Conservation (phyloP, 2,329 filamentous ascomycete species). For the Nigrospora sphaerica region DNA sequence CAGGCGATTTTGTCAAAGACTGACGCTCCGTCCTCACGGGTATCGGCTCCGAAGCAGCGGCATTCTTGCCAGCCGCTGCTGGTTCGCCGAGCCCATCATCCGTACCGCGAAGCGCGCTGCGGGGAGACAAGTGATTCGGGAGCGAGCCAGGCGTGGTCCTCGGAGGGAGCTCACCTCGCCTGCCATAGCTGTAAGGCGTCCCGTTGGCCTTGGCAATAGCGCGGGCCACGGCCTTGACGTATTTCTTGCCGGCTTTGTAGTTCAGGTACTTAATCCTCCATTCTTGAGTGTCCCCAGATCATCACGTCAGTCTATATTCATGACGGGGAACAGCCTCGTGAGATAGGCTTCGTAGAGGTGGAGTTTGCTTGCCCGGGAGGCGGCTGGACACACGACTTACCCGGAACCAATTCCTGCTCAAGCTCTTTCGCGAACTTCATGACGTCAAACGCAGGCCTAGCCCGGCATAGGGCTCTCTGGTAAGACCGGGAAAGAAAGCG, state of each 20-base stretch:
- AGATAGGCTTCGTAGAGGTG: no score
- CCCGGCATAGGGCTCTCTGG: background rate
- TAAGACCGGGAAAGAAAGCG: background rate
- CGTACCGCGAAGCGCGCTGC: background rate
- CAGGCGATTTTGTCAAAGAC: constrained; percentile 28
- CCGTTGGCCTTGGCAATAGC: constrained; percentile 59
- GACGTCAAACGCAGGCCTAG: constrained; percentile 19
- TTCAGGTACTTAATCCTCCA: constrained; percentile 92
- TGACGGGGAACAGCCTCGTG: no score
- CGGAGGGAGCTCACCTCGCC: constrained; percentile 22
- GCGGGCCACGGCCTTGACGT: constrained; percentile 73
- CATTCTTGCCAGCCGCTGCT: background rate
- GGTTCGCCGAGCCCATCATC: no score
- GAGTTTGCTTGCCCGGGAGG: no score
- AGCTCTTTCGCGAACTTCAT: constrained; percentile 73
- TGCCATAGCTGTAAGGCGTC: constrained; percentile 34
- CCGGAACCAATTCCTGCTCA: constrained; percentile 81
- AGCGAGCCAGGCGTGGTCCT: background rate
- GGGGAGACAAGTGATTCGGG: background rate
- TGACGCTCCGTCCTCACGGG: constrained; percentile 27
- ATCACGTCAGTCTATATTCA: no score
- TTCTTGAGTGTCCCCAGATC: constrained; percentile 38
- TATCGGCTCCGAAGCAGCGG: constrained; percentile 11
- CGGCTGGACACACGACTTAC: constrained; percentile 29
- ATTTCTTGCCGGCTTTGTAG: constrained; percentile 94